A percentile compares a stretch with the other conserved stretches of the same genome.
Conservation (phyloP, 352 stramenopile genomes). For the Globisporangium acanthophoron region DNA sequence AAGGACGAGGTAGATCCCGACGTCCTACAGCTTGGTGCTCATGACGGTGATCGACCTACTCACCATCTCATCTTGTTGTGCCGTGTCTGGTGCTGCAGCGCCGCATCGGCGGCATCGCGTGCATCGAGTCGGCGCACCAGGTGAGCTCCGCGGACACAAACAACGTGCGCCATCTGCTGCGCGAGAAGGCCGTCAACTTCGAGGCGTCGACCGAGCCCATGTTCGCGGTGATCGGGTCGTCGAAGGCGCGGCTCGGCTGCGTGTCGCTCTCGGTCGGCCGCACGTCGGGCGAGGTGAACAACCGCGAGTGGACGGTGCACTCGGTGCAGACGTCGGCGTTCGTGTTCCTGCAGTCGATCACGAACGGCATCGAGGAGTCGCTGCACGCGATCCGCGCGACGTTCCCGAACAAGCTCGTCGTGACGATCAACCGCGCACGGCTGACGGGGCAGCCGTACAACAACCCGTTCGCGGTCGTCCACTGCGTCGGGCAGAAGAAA, state of each 20-base stretch:
- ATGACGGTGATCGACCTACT: background rate
- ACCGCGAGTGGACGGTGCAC: conserved; percentile 79
- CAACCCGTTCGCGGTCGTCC: conserved; percentile 77
- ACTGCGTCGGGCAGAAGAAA: conserved; percentile 83
- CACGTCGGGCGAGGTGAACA: conserved; percentile 58
- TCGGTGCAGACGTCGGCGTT: conserved; percentile 86
- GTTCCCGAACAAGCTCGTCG: conserved; percentile 87
- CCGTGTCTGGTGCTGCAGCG: conserved; percentile 10
- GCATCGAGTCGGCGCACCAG: conserved; percentile 80
- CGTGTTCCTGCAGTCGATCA: conserved; percentile 80
- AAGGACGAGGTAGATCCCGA: conserved; percentile 35
- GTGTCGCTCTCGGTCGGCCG: conserved; percentile 75
- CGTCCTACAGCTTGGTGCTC: no score
- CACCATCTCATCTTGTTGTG: background rate
- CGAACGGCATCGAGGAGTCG: conserved; percentile 67
- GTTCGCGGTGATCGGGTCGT: conserved; percentile 77
- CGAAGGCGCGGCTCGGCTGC: conserved; percentile 64
- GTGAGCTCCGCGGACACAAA: conserved; percentile 50
- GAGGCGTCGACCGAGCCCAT: conserved; percentile 76
- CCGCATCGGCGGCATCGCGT: conserved; percentile 73
- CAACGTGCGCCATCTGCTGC: conserved; percentile 50
- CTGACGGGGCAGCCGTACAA: conserved; percentile 85
- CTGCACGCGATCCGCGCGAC: conserved; percentile 74
- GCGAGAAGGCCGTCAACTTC: conserved; percentile 78
- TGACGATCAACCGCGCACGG: conserved; percentile 81